Conservation (phyloP, 2,329 filamentous ascomycete species). For the Triangularia setosa region DNA sequence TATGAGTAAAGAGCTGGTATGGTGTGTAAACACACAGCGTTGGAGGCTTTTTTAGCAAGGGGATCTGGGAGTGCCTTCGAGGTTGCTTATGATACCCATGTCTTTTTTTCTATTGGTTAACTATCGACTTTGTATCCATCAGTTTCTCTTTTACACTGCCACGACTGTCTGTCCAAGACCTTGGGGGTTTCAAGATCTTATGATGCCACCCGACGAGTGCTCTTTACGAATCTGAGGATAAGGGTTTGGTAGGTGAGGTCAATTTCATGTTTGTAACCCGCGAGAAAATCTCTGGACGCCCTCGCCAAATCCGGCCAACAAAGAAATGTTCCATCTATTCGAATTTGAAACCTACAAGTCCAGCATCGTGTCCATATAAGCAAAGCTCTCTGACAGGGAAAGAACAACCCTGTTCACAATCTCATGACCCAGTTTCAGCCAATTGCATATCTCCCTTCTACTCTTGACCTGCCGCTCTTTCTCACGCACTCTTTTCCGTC, state of each 20-base stretch:
- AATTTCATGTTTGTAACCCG: not conserved
- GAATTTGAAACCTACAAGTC: not conserved
- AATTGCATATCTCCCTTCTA: not conserved
- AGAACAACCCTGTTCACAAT: not conserved
- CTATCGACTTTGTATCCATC: not conserved
- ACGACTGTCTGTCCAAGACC: too few species aligned
- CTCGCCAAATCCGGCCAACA: too few species aligned
- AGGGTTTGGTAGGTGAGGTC: not conserved
- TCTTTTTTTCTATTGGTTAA: not conserved
- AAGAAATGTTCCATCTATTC: not conserved
- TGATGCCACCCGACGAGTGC: too few species aligned
- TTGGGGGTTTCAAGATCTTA: too few species aligned
- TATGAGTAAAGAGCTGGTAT: not conserved
- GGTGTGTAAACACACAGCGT: not conserved
- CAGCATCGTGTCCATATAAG: not conserved
- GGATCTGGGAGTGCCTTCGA: too few species aligned
- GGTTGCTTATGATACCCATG: constrained; percentile 1
- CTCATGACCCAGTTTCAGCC: not conserved
- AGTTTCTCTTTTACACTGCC: not conserved
- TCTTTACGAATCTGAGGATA: not conserved
- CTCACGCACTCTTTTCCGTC: not conserved
- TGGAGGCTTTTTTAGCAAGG: too few species aligned
- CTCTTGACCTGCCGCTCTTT: not conserved
- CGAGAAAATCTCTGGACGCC: too few species aligned
- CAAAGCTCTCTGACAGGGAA: not conserved